Base-by-base conservation (phyloP, 257 asterid species). In the Scutellaria galericulata region DNA sequence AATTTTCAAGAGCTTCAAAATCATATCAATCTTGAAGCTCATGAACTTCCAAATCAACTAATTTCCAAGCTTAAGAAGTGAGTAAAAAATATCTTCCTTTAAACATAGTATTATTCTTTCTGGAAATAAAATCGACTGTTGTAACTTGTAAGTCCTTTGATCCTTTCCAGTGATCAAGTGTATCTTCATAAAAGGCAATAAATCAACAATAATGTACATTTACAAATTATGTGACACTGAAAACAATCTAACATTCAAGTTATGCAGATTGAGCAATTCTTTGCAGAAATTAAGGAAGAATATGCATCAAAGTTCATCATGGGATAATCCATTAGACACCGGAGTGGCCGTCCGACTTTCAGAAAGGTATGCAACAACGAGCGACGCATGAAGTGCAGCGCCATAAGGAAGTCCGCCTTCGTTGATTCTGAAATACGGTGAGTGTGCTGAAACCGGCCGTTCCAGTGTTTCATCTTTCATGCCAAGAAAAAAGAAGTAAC, bases 361-460 rank as follows among this genome's bases (percentile, higher is more conserved):
- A 13, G 76, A 82, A 68, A 91, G 90, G 82, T 89, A 91, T 45
- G 80, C 71, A 2, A 83, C 79, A 4, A 82, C 98, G 81, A 95
- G 54, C 1, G 99, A 92, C 46, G 98, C 99, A 53, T 95, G 98
- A 66, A 92, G 90, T 6, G 99, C 97, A 59, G 99, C 97, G 13
- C 99, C 99, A 7, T 12, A 78, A 64, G 98, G 92, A 12, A 95
- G 90, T 20, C 85, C 95, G n/a, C 68, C 86, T 83, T 95, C 98
- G 9, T 86, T 74, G 71, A 92, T 69, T 40, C 72, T 84, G 73
- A 86, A 94, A 72, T 77, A 73, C 0, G 99, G 97, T 0, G 98
- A 91, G 80, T 92, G 99, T 7, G 86, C 65, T 10, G 78, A 64
- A 5, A 71, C 85, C 6, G 75, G 86, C 47, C 73, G 68, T 35